Base-by-base conservation (phyloP, 768 basidiomycete genomes). In the Mycena venus region DNA sequence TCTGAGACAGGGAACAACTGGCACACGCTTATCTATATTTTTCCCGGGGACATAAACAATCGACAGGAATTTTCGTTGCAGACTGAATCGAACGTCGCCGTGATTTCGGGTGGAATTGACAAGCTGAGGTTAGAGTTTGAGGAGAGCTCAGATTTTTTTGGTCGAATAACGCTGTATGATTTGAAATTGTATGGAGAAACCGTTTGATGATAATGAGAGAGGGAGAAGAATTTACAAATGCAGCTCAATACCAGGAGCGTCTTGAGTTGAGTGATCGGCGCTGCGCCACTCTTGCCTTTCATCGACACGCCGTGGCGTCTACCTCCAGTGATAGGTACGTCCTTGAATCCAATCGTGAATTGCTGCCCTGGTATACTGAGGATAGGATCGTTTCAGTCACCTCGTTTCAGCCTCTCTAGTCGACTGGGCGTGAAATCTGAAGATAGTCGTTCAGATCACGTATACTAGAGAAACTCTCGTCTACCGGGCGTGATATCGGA, bases 121-220 rank as follows among this genome's bases (percentile, higher is more conserved):
- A 84, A 86, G 21, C 71, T 96, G 75, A 93, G 90, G 81, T 81
- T 96, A 15, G 85, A 94, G 7, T 96, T 96, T 73, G 92, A 94
- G 77, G 88, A 91, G 80, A 94, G 94, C 80, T 95, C 95, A 23
- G 95, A 96, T 83, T 94, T 96, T 79, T 96, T 95, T 79, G 95
- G 95, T 65, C 88, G 95, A 82, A 74, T 74, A 42, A 70, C 73
- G 9, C 58, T 74, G 68, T 74, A 70, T 47, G 68, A 70, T 38
- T 49, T 74, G 63, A 66, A 74, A 70, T 60, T 74, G 58, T 51
- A 64, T 14, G 73, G 68, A 55, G 44, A 42, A 15, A 70, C 58
- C 29, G 59, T 68, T 21, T 11, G 27, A 64, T 32, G 21, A 19
- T 15, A 17, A 68, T 53, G 12, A 12, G 40, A 31, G 19, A 27